phyloP scores from a whole-genome alignment of 129 eudicot genomes.

The Artemisia annua region DNA sequence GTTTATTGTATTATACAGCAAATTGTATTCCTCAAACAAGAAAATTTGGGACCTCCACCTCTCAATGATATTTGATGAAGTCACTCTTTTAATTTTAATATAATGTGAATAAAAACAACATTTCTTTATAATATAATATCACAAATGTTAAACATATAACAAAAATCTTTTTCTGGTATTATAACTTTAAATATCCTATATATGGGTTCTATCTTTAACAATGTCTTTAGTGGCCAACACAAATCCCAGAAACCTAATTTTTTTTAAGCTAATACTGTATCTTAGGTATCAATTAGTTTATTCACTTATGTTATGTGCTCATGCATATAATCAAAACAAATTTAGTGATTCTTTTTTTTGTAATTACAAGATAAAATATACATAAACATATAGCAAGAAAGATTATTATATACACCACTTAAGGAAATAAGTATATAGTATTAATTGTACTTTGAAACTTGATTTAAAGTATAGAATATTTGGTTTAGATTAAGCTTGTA shows the following conservation, averaged over 20 bases:
- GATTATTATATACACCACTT: slow-evolving; percentile 16
- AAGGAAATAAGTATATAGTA: slow-evolving; percentile 8
- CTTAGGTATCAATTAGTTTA: not conserved
- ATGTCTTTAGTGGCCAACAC: slow-evolving; percentile 41
- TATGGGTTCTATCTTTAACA: slow-evolving; percentile 34
- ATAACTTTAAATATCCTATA: slow-evolving; percentile 21
- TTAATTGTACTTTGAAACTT: slow-evolving; percentile 22
- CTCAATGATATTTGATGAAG: slow-evolving; percentile 24
- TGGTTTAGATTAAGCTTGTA: slow-evolving; percentile 27
- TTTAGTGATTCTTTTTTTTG: slow-evolving; percentile 10
- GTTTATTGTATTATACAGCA: slow-evolving; percentile 37
- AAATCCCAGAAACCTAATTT: slow-evolving; percentile 24
- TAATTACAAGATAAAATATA: slow-evolving; percentile 20
- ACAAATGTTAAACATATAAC: not conserved
- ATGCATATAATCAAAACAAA: slow-evolving; percentile 23
- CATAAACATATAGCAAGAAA: slow-evolving; percentile 19
- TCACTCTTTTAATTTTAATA: slow-evolving; percentile 19
- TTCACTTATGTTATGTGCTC: slow-evolving; percentile 9
- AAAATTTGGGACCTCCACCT: slow-evolving; percentile 36
- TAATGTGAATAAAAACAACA: slow-evolving; percentile 17
- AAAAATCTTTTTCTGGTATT: not conserved
- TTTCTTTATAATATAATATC: slow-evolving; percentile 21
- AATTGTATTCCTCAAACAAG: slow-evolving; percentile 39
- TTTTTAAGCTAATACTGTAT: not conserved
- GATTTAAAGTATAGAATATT: slow-evolving; percentile 19